Conservation (phyloP, 2,329 filamentous ascomycete genomes). For the Aspergillus flavus region DNA sequence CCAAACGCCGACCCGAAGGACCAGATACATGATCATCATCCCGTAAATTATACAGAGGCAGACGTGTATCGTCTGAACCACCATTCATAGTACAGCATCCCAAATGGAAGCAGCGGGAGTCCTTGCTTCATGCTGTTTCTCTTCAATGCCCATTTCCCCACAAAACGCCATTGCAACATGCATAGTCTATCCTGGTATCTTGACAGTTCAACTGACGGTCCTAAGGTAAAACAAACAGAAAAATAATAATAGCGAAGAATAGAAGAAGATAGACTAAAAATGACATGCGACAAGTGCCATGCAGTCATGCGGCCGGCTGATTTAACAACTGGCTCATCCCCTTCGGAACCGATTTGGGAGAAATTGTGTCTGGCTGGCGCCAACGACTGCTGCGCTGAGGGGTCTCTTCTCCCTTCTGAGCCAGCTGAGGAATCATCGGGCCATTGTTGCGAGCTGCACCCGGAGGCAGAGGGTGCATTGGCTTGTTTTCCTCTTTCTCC, state of each 20-base stretch:
- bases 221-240: constrained; percentile 13
- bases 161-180: constrained; percentile 19
- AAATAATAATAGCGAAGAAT: constrained; percentile 6
- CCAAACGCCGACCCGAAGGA: constrained; percentile 6
- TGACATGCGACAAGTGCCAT: background rate
- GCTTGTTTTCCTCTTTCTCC: constrained; percentile 31
- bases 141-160: constrained; percentile 1
- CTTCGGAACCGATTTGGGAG: constrained; percentile 26
- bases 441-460: constrained; percentile 41
- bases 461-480: constrained; percentile 39
- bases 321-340: constrained; percentile 27
- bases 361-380: constrained; percentile 25
- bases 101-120: background rate
- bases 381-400: constrained; percentile 16
- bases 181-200: constrained; percentile 43
- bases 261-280: constrained; percentile 11
- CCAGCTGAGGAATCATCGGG: constrained; percentile 32
- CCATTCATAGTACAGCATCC: constrained; percentile 7
- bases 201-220: constrained; percentile 14
- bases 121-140: background rate
- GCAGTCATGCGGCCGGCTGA: constrained; percentile 17
- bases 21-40: background rate
- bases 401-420: constrained; percentile 20
- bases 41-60: background rate
- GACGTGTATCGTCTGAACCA: background rate